Conservation (phyloP, 306 rosid genomes). For the Lupinus albus region DNA sequence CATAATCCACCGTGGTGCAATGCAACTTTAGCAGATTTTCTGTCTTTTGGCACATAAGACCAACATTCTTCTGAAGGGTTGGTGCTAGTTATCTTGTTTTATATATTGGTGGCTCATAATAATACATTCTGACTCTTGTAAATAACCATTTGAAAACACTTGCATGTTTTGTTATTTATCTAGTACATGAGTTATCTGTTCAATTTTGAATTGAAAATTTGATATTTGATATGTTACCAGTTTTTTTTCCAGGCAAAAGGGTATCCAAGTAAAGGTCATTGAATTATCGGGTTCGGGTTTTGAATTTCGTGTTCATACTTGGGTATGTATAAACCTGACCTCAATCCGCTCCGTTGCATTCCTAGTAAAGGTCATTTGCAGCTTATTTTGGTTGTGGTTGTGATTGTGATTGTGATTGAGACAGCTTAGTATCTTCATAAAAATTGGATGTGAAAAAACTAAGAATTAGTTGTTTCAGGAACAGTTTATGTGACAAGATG, state of each 20-base stretch:
- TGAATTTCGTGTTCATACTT: too few species aligned
- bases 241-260: not conserved
- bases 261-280: not conserved
- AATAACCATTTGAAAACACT: constrained; percentile 25
- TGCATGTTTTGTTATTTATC: constrained; percentile 4
- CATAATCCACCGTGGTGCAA: constrained; percentile 72
- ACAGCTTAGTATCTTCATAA: too few species aligned
- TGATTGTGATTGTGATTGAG: too few species aligned
- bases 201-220: constrained; percentile 1
- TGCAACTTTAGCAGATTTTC: constrained; percentile 52
- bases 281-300: too few species aligned
- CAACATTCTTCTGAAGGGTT: constrained; percentile 5
- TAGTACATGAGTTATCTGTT: constrained; percentile 26
- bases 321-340: too few species aligned
- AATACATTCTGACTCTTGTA: constrained; percentile 34
- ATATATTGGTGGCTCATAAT: constrained; percentile 11
- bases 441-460: too few species aligned
- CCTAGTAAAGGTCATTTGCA: not conserved
- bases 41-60: constrained; percentile 8
- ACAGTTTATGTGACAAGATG: too few species aligned
- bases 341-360: too few species aligned
- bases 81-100: too few species aligned
- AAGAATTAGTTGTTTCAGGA: too few species aligned
- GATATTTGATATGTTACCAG: not conserved
- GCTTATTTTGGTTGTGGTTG: too few species aligned